A percentile compares a stretch with the other conserved stretches of the same genome.
phyloP scores from a whole-genome alignment of 768 basidiomycete species.

The Tylopilus balloui region DNA sequence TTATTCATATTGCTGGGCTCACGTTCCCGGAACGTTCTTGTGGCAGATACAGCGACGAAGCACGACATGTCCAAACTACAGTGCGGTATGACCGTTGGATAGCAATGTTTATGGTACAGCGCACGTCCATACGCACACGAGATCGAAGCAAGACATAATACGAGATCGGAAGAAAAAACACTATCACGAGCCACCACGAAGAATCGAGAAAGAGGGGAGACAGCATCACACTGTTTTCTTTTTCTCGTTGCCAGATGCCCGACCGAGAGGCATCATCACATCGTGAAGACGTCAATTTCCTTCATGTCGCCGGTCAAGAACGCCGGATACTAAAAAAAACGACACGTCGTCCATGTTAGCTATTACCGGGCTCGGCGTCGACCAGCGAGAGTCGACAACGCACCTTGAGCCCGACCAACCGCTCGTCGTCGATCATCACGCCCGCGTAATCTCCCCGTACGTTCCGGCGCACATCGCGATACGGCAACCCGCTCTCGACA shows the following conservation, averaged over 20 bases:
- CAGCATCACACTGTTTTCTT: not conserved
- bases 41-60: no score
- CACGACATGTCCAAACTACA: no score
- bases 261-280: slow-evolving; percentile 14
- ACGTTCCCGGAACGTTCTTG: no score
- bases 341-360: not conserved
- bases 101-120: no score
- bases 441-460: slow-evolving; percentile 32
- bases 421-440: slow-evolving; percentile 41
- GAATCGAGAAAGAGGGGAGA: no score
- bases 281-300: slow-evolving; percentile 32
- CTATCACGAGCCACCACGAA: no score
- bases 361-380: not conserved
- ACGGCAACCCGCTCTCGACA: slow-evolving; percentile 32
- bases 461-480: slow-evolving; percentile 24
- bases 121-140: no score
- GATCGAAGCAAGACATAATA: no score
- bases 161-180: no score
- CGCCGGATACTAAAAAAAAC: slow-evolving; percentile 17
- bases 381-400: not conserved
- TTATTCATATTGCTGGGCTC: no score
- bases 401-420: slow-evolving; percentile 40
- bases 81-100: no score
- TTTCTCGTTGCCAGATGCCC: no score
- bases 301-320: slow-evolving; percentile 31